These are phyloP conservation scores for Colletotrichum sp. DNA, from an alignment of 2,329 filamentous ascomycete species.

Conservation along the genomic window DNA sequence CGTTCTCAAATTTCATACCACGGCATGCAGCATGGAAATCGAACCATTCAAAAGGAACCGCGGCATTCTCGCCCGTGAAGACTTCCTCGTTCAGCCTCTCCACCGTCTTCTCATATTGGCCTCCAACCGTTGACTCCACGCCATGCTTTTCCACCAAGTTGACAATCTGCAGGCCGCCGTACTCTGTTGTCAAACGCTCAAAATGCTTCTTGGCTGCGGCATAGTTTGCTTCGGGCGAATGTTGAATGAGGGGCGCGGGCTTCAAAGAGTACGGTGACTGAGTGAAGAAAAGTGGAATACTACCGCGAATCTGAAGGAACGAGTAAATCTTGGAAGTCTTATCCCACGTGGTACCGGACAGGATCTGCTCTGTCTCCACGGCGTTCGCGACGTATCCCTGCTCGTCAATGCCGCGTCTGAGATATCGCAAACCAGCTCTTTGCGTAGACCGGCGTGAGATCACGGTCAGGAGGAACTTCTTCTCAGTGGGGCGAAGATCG, in stretches of 20 bases:
- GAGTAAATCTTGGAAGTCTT: constrained; percentile 71
- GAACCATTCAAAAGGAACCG: constrained; percentile 88
- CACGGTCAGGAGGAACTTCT: constrained; percentile 79
- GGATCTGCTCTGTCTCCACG: constrained; percentile 94
- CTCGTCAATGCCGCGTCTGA: constrained; percentile 89
- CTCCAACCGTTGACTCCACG: constrained; percentile 79
- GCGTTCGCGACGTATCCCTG: constrained; percentile 87
- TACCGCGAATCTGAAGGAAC: constrained; percentile 86
- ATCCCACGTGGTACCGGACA: constrained; percentile 75
- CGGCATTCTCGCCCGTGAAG: constrained; percentile 42
- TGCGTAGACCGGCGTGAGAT: constrained; percentile 90
- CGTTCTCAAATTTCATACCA: constrained; percentile 98
- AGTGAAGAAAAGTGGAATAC: constrained; percentile 93
- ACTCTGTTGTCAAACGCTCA: constrained; percentile 67
- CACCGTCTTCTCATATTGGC: constrained; percentile 75
- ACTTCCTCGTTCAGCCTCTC: constrained; percentile 69
- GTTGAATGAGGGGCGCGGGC: constrained; percentile 81
- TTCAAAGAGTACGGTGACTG: constrained; percentile 95
- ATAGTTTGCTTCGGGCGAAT: constrained; percentile 80
- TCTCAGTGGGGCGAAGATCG: constrained; percentile 54
- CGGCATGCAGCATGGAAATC: constrained; percentile 93
- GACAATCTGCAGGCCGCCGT: constrained; percentile 79
- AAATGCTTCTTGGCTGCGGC: constrained; percentile 83
- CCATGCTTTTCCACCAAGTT: constrained; percentile 90
- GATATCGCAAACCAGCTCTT: constrained; percentile 86